Evolutionary conservation across 495 filamentous ascomycete genomes (phyloP).

Genomic region (Podospora conica): DNA sequence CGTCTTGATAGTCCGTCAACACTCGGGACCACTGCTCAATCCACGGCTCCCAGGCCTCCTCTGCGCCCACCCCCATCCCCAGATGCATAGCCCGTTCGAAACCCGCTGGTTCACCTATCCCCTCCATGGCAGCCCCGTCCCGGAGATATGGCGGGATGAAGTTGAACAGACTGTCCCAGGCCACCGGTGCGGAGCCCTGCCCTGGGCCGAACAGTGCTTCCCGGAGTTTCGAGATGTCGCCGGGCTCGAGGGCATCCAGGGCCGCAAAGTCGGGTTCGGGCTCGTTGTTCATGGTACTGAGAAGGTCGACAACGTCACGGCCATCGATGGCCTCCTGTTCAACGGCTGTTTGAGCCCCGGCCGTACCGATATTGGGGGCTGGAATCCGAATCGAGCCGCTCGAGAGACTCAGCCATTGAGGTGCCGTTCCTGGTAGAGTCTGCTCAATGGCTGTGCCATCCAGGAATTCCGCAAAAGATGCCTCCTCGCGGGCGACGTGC

Average conservation of each 20-base stretch:
- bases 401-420: neutral
- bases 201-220: constrained; percentile 30
- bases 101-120: constrained; percentile 1
- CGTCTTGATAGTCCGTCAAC: constrained; percentile 62
- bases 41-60: constrained; percentile 43
- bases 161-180: constrained; percentile 39
- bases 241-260: constrained; percentile 14
- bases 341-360: constrained; percentile 13
- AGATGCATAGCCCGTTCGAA: constrained; percentile 20
- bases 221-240: constrained; percentile 26
- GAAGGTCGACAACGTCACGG: constrained; percentile 37
- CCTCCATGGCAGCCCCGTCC: constrained; percentile 1
- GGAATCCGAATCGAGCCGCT: neutral
- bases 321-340: constrained; percentile 40
- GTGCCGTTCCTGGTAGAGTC: neutral
- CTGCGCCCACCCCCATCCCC: constrained; percentile 24
- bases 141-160: constrained; percentile 35
- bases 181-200: constrained; percentile 7
- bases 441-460: constrained; percentile 24
- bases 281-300: constrained; percentile 15
- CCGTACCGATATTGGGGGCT: neutral
- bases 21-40: constrained; percentile 54
- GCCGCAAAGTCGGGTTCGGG: constrained; percentile 19
- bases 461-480: constrained; percentile 41
- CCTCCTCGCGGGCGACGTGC: constrained; percentile 33